These are phyloP conservation scores for Thelephora aurantiotincta DNA, from an alignment of 768 basidiomycete genomes.

Conservation along the genomic window DNA sequence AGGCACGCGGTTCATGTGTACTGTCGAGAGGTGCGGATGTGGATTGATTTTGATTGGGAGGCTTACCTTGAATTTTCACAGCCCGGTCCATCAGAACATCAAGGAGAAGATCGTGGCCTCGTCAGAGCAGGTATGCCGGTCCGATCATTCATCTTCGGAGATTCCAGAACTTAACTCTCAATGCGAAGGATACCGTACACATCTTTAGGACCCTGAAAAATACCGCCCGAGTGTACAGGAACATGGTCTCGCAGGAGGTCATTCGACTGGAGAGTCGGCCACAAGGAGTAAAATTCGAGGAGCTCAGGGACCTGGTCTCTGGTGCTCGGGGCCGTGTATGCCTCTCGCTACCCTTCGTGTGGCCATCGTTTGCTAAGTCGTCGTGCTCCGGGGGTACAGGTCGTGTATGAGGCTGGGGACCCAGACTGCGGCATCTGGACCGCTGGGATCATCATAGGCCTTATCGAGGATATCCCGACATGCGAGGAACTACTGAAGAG, in stretches of 20 bases:
- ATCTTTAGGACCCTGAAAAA: slow-evolving; percentile 83
- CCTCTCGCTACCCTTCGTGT: too few species aligned
- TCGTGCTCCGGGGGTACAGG: slow-evolving; percentile 12
- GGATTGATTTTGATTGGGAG: background rate
- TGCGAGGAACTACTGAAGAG: slow-evolving; percentile 55
- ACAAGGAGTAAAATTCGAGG: slow-evolving; percentile 81
- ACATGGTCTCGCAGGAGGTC: slow-evolving; percentile 75
- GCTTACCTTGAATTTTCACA: slow-evolving; percentile 12
- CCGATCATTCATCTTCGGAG: background rate
- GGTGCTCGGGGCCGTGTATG: slow-evolving; percentile 37
- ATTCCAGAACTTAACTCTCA: background rate
- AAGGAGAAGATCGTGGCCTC: slow-evolving; percentile 81
- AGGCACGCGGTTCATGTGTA: slow-evolving; percentile 86
- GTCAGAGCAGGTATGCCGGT: slow-evolving; percentile 33
- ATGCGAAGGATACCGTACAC: slow-evolving; percentile 56
- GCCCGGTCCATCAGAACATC: slow-evolving; percentile 80
- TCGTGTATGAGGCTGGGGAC: slow-evolving; percentile 77
- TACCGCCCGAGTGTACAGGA: slow-evolving; percentile 79
- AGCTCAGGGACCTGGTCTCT: slow-evolving; percentile 63
- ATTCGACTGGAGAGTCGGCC: slow-evolving; percentile 69
- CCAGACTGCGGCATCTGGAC: slow-evolving; percentile 81
- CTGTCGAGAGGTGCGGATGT: slow-evolving; percentile 50
- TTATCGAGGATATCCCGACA: slow-evolving; percentile 76
- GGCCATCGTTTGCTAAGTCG: too few species aligned
- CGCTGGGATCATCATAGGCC: slow-evolving; percentile 47